A percentile compares a stretch with the other conserved stretches of the same genome.
These are phyloP conservation scores for Carex cristatella DNA, from an alignment of 176 grass and related monocot genomes.

Conservation along the genomic window DNA sequence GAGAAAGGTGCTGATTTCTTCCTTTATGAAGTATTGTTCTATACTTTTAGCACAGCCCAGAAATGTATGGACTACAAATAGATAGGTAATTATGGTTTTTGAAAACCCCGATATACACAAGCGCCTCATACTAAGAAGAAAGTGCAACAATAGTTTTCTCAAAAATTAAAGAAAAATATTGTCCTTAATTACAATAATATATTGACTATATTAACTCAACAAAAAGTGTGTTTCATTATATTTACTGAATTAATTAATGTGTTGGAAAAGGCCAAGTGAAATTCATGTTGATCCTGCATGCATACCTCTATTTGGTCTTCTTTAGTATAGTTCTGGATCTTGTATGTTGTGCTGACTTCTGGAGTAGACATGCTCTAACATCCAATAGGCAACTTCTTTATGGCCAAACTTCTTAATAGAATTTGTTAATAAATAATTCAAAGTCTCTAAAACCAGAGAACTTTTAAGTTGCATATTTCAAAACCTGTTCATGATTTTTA, in stretches of 20 bases:
- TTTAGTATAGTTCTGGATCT: no score
- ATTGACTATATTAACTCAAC: neutral
- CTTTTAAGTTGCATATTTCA: neutral
- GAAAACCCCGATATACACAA: neutral
- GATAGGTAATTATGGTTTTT: neutral
- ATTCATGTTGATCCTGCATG: neutral
- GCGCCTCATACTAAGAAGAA: neutral
- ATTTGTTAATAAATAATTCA: neutral
- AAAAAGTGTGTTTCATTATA: neutral
- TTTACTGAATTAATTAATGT: neutral
- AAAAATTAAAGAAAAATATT: neutral
- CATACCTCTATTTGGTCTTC: no score
- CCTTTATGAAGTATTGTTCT: neutral
- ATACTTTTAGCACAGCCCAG: neutral
- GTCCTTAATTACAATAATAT: neutral
- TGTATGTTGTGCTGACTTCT: no score
- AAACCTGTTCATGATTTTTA: neutral
- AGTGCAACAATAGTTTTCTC: neutral
- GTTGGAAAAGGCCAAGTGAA: neutral
- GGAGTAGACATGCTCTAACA: neutral
- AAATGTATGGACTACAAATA: neutral
- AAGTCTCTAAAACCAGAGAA: neutral
- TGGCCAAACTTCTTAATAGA: neutral
- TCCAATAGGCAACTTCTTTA: no score
- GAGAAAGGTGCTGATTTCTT: slow-evolving; percentile 17